Percentiles rank a stretch among this genome's conserved stretches.
Evolutionary conservation across 768 basidiomycete genomes (phyloP).

Genomic region (Podaxis sp.): DNA sequence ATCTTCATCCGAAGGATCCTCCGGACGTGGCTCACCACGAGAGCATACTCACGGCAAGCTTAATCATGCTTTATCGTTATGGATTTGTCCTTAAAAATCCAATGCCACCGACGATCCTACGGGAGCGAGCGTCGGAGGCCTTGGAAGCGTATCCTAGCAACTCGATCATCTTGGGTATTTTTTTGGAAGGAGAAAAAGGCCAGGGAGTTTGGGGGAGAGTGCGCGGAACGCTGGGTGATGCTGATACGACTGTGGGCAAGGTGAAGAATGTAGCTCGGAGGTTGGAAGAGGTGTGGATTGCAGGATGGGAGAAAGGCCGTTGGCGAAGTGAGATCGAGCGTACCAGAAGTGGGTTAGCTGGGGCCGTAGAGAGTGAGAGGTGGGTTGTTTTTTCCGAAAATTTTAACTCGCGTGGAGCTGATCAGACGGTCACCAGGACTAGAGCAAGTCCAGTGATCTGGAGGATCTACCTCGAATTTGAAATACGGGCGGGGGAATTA

Average conservation of each 20-base stretch:
- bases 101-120: slow-evolving; percentile 55
- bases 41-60: slow-evolving; percentile 53
- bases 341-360: slow-evolving; percentile 59
- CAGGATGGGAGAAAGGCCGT: slow-evolving; percentile 73
- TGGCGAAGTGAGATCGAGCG: slow-evolving; percentile 75
- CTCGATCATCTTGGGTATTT: slow-evolving; percentile 68
- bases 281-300: slow-evolving; percentile 73
- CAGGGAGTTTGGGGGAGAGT: slow-evolving; percentile 80
- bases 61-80: slow-evolving; percentile 65
- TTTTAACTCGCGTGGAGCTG: background rate
- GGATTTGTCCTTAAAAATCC: slow-evolving; percentile 53
- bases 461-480: slow-evolving; percentile 76
- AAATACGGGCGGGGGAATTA: slow-evolving; percentile 61
- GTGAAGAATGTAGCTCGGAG: slow-evolving; percentile 61
- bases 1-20: slow-evolving; percentile 23
- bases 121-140: slow-evolving; percentile 55
- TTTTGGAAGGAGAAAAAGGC: slow-evolving; percentile 75
- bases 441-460: slow-evolving; percentile 65
- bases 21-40: slow-evolving; percentile 44
- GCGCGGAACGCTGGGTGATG: slow-evolving; percentile 54
- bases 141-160: slow-evolving; percentile 65
- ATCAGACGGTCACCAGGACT: slow-evolving; percentile 44
- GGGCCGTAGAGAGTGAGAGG: slow-evolving; percentile 70
- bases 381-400: slow-evolving; percentile 30
- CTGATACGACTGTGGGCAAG: slow-evolving; percentile 25